phyloP scores from a whole-genome alignment of 1,284 basidiomycete species.

The Papiliotrema laurentii region DNA sequence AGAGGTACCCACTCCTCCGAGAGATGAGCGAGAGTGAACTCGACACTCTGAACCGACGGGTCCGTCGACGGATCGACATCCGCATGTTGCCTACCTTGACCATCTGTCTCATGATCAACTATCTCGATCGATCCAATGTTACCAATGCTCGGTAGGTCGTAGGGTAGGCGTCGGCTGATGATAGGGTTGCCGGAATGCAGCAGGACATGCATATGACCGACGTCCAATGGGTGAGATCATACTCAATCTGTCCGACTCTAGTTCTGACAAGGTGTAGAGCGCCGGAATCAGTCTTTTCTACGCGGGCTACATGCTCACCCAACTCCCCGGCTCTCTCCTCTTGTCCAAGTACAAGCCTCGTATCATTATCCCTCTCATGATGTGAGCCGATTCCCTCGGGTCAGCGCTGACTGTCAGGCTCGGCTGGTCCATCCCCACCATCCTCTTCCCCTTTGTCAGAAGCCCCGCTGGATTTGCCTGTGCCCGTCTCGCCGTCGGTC shows the following conservation, averaged over 20 bases:
- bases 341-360: constrained; percentile 13
- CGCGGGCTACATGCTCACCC: constrained; percentile 14
- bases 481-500: constrained; percentile 12
- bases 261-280: not conserved
- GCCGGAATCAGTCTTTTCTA: constrained; percentile 12
- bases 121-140: constrained; percentile 11
- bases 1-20: constrained; percentile 10
- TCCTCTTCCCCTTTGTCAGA: constrained; percentile 11
- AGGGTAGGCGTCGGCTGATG: not conserved
- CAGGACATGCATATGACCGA: constrained; percentile 11
- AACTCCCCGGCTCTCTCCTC: constrained; percentile 11
- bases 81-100: constrained; percentile 13
- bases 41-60: constrained; percentile 7
- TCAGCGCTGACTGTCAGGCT: constrained; percentile 6
- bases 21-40: constrained; percentile 7
- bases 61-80: constrained; percentile 8
- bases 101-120: constrained; percentile 16
- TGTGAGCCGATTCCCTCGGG: too few relatives aligned
- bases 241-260: not conserved
- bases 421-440: constrained; percentile 15
- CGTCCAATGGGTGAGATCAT: constrained; percentile 8
- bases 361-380: constrained; percentile 11
- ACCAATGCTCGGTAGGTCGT: constrained; percentile 6
- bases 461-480: constrained; percentile 10
- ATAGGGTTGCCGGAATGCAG: constrained; percentile 11